These are phyloP conservation scores for Colletotrichum chrysophilum DNA, from an alignment of 2,329 filamentous ascomycete species.

Conservation along the genomic window DNA sequence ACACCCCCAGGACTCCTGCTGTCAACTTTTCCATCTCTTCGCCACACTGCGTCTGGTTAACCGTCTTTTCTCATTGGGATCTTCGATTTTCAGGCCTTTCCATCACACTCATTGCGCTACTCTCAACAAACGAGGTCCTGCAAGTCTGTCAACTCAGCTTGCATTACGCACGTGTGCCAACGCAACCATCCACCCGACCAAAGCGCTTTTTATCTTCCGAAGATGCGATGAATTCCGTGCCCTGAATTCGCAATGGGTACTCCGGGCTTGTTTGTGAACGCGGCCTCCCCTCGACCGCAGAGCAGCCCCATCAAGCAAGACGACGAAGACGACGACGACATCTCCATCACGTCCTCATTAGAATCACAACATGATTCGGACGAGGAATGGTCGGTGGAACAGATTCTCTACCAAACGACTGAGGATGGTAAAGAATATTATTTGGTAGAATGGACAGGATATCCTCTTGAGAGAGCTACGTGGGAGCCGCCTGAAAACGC, in stretches of 20 bases:
- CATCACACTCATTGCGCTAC: background rate
- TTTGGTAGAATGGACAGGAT: constrained; percentile 43
- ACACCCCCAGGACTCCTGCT: background rate
- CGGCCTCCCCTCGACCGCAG: background rate
- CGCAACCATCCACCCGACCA: background rate
- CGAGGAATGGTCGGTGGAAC: constrained; percentile 55
- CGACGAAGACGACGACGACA: constrained; percentile 32
- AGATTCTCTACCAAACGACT: constrained; percentile 35
- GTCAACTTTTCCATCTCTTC: background rate
- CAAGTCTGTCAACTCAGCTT: background rate
- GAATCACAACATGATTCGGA: constrained; percentile 38
- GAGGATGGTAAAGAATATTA: constrained; percentile 31
- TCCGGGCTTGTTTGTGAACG: constrained; percentile 4
- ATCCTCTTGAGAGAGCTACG: constrained; percentile 36
- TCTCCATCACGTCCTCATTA: constrained; percentile 38
- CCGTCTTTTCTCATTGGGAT: background rate
- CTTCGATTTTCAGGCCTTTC: background rate
- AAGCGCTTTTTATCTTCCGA: background rate
- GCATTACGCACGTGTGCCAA: background rate
- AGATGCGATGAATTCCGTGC: background rate
- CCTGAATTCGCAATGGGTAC: background rate
- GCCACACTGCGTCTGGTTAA: background rate
- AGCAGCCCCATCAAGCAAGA: constrained; percentile 7
- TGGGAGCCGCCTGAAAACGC: constrained; percentile 59
- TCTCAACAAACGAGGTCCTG: background rate